phyloP scores from a whole-genome alignment of 108 stramenopile genomes.

The Licmophora abbreviata region DNA sequence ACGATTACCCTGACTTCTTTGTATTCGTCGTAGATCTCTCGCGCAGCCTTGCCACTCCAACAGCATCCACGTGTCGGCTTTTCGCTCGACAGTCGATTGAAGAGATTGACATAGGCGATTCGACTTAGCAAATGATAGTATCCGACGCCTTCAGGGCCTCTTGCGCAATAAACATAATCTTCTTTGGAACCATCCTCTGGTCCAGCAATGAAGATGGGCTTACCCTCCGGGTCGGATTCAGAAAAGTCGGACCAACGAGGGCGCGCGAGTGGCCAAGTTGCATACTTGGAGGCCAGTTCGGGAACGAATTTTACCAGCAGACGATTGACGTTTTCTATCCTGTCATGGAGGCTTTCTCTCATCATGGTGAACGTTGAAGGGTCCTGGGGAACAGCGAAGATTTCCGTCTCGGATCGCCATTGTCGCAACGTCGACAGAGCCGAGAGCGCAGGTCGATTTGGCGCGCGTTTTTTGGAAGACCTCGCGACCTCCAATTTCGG shows the following conservation, averaged over 20 bases:
- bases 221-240: background rate
- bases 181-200: background rate
- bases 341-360: no score
- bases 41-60: background rate
- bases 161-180: constrained; percentile 3
- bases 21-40: background rate
- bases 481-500: no score
- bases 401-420: no score
- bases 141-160: constrained; percentile 1
- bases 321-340: no score
- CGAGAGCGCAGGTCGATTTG: no score
- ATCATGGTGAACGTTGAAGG: no score
- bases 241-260: background rate
- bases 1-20: background rate
- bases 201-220: background rate
- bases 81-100: background rate
- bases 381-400: no score
- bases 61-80: background rate
- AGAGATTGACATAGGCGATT: background rate
- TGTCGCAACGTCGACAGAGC: no score
- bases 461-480: no score
- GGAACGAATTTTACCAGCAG: no score
- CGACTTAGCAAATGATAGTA: constrained; percentile 9
- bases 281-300: background rate
- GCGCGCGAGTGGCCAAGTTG: background rate